Base-by-base conservation (phyloP, 495 filamentous ascomycete genomes). In the Glonium stellatum region DNA sequence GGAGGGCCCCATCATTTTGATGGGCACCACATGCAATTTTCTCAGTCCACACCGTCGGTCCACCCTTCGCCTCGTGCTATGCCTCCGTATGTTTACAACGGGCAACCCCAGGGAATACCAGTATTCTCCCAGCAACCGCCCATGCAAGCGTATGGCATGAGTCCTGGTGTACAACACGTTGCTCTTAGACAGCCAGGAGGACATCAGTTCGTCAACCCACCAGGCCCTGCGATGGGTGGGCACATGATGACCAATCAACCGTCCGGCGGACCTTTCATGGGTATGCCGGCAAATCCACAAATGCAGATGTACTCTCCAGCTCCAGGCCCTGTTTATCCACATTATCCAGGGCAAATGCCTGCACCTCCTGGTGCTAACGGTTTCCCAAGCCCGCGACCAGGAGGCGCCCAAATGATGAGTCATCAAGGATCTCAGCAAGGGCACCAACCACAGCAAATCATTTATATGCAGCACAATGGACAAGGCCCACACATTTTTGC, bases 1-100 rank as follows among this genome's bases (percentile, higher is more conserved):
- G 79, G 77, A 34, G 76, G 77, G 10, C 78, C 84, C 44, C 90
- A 84, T 66, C 82, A 83, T 60, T 81, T 83, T 62, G 89, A 95
- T 60, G 88, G 89, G 58, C 90, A 93, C 69, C 82, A 88, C 55
- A 93, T 96, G 88, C 84, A 86, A 61, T 80, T 91, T 70, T 89
- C 86, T 34, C 84, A 86, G 19, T 86, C 67, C 0, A 59, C 31
- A 9, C 63, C 86, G 0, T 87, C 90, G 57, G 86, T 89, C 0
- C 83, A 82, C 62, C 86, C 85, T 4, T 95, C 92, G 8, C 90
- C 92, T 27, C 81, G 90, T 37, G 80, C 90, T 69, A 82, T 83
- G 52, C 85, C 80, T 51, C 78, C 80, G 12, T 79, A 82, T 36
- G 80, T 91, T 69, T 83, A 85, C 37, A 92, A 88, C 63, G 82